Percentiles rank a stretch among this genome's conserved stretches.
Evolutionary conservation across 139 green algal genomes (phyloP).

Genomic region (Chlorella sorokiniana): DNA sequence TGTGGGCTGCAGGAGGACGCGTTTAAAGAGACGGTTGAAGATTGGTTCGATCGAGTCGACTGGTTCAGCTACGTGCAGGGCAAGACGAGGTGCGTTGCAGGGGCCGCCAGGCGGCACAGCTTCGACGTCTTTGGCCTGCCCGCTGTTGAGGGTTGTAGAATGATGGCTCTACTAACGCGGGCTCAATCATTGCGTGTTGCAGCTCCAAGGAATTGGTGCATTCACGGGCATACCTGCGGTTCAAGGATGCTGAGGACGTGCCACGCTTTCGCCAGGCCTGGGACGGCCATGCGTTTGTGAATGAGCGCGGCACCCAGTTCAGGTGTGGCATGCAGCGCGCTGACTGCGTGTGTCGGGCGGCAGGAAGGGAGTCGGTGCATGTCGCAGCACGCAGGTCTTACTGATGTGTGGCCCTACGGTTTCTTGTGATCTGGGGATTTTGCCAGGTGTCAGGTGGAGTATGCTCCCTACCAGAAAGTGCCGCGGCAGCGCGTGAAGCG

Average conservation of each 20-base stretch:
- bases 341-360: no score
- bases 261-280: conserved; percentile 67
- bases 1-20: conserved; percentile 45
- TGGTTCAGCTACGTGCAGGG: conserved; percentile 76
- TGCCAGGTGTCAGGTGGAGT: conserved; percentile 65
- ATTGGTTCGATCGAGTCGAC: conserved; percentile 43
- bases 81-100: conserved; percentile 64
- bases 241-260: conserved; percentile 54
- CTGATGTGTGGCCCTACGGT: neutral
- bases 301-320: conserved; percentile 52
- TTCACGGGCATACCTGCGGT: conserved; percentile 73
- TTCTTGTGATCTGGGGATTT: no score
- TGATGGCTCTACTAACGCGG: neutral
- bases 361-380: no score
- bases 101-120: neutral
- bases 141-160: neutral
- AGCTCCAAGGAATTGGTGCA: conserved; percentile 55
- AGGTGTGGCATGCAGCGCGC: conserved; percentile 34
- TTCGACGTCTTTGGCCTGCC: no score
- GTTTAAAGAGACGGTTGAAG: conserved; percentile 41
- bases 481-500: conserved; percentile 50
- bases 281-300: conserved; percentile 72
- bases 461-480: conserved; percentile 74
- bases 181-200: neutral
- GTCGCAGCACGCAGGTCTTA: neutral